Conservation (phyloP, 495 filamentous ascomycete species). For the Tuber magnatum region DNA sequence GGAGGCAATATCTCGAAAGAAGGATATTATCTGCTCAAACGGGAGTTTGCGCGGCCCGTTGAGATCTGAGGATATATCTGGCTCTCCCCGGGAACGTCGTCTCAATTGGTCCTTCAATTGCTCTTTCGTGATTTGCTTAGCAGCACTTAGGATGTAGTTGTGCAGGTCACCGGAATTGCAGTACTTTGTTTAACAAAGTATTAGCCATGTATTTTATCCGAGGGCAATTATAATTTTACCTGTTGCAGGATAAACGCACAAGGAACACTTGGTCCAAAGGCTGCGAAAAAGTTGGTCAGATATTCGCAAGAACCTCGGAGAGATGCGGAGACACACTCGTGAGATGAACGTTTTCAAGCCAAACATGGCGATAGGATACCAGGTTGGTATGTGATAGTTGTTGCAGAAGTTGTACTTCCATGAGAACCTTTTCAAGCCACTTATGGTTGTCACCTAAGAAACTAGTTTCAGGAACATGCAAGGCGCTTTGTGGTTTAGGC, state of each 20-base stretch:
- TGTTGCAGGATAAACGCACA: slow-evolving; percentile 97
- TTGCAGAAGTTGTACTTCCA: slow-evolving; percentile 87
- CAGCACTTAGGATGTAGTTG: slow-evolving; percentile 68
- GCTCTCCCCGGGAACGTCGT: slow-evolving; percentile 62
- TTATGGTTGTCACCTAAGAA: slow-evolving; percentile 71
- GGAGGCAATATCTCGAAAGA: slow-evolving; percentile 91
- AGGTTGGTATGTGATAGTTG: slow-evolving; percentile 87
- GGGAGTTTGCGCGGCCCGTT: slow-evolving; percentile 58
- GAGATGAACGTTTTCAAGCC: slow-evolving; percentile 83
- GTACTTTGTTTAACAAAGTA: slow-evolving; percentile 46
- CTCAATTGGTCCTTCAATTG: slow-evolving; percentile 80
- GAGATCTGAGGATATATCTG: slow-evolving; percentile 49
- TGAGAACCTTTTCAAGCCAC: slow-evolving; percentile 89
- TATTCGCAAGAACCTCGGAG: neutral
- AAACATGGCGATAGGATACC: slow-evolving; percentile 95
- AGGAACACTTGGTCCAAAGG: slow-evolving; percentile 81
- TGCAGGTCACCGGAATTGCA: slow-evolving; percentile 93
- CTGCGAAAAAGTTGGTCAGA: slow-evolving; percentile 25
- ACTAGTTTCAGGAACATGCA: slow-evolving; percentile 6
- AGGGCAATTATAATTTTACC: slow-evolving; percentile 19
- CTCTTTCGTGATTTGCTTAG: slow-evolving; percentile 61
- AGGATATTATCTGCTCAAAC: slow-evolving; percentile 90
- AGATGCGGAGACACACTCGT: slow-evolving; percentile 45
- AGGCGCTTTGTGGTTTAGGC: neutral
- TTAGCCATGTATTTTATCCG: neutral